phyloP scores from a whole-genome alignment of 2,329 filamentous ascomycete species.

The Penicillium polonicum region DNA sequence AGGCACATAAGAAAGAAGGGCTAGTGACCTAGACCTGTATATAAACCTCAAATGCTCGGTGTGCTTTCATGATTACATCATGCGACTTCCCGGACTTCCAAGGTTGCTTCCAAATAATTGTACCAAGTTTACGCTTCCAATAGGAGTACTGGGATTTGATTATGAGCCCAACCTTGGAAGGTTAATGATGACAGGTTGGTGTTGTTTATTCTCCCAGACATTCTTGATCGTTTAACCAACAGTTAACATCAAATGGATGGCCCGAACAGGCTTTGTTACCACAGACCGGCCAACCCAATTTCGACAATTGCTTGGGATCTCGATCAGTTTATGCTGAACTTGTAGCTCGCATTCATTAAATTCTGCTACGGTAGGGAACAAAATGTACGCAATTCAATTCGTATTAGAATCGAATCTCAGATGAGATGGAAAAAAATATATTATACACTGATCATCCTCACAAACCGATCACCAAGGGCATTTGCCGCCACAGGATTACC shows the following conservation, averaged over 20 bases:
- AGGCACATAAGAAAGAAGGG: not conserved
- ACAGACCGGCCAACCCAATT: too few species aligned
- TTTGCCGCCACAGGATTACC: conserved; percentile 37
- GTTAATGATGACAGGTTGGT: not conserved
- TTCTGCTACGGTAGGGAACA: too few species aligned
- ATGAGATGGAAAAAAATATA: not conserved
- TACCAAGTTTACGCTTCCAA: not conserved
- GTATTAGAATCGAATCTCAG: not conserved
- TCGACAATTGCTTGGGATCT: too few species aligned
- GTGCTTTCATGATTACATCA: conserved; percentile 5
- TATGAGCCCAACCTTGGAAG: not conserved
- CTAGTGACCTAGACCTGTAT: not conserved
- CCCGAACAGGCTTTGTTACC: too few species aligned
- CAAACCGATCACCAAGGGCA: conserved; percentile 34
- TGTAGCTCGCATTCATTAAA: not conserved
- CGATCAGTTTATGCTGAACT: not conserved
- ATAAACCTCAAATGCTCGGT: not conserved
- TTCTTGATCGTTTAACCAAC: not conserved
- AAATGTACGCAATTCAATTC: too few species aligned
- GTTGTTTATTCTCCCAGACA: not conserved
- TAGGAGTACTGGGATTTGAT: not conserved
- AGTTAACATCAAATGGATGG: too few species aligned
- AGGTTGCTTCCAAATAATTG: not conserved
- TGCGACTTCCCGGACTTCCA: not conserved
- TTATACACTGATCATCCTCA: conserved; percentile 34